phyloP scores from a whole-genome alignment of 768 basidiomycete species.

The Lactarius deliciosus region DNA sequence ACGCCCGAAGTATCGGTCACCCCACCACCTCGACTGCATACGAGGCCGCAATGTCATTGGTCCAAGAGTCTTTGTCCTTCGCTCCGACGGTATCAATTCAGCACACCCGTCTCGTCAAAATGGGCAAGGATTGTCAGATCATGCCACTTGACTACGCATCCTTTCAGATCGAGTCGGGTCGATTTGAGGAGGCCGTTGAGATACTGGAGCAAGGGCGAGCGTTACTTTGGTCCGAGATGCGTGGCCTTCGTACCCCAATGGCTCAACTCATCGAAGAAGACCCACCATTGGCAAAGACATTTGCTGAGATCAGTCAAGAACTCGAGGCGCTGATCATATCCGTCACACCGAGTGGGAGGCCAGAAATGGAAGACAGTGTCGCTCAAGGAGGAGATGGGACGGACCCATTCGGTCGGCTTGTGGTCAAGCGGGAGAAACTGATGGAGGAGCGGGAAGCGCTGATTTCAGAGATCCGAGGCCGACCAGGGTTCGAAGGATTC shows the following conservation, averaged over 20 bases:
- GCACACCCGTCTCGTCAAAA: background rate
- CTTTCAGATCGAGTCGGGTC: conserved; percentile 6
- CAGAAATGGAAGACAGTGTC: too few species aligned
- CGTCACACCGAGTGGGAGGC: too few species aligned
- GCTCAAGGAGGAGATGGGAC: too few species aligned
- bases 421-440: background rate
- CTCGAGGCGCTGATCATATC: background rate
- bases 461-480: conserved; percentile 8
- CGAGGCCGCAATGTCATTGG: background rate
- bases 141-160: conserved; percentile 11
- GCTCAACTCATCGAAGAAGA: background rate
- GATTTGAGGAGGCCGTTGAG: conserved; percentile 14
- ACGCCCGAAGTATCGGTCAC: background rate
- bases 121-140: background rate
- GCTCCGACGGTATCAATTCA: background rate
- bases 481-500: too few species aligned
- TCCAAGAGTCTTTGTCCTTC: background rate
- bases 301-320: background rate
- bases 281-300: background rate
- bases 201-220: conserved; percentile 13
- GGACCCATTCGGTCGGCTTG: background rate
- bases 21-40: background rate
- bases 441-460: conserved; percentile 1
- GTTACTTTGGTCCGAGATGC: conserved; percentile 15
- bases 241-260: conserved; percentile 3